These are phyloP conservation scores for Cadophora sp. DNA, from an alignment of 2,329 filamentous ascomycete species.

Conservation along the genomic window DNA sequence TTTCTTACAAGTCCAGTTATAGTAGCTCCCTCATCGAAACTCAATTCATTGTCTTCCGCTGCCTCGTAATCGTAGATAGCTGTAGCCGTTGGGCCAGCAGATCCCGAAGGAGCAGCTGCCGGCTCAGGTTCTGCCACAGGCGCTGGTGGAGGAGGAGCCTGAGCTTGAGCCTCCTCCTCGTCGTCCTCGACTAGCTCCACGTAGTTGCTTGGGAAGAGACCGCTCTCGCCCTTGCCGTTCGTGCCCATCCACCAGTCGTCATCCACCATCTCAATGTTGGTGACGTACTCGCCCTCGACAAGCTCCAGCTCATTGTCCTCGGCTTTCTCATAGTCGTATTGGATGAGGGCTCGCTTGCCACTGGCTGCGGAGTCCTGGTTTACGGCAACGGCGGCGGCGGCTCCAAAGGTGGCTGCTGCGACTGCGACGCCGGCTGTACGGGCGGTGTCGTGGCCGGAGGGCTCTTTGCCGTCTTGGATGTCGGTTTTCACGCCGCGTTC, in stretches of 20 bases:
- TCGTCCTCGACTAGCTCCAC: conserved; percentile 81
- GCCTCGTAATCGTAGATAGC: conserved; percentile 97
- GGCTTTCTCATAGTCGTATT: conserved; percentile 97
- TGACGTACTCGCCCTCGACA: conserved; percentile 85
- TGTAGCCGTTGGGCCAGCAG: conserved; percentile 69
- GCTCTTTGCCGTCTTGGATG: conserved; percentile 69
- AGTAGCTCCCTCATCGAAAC: conserved; percentile 87
- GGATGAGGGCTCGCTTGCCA: conserved; percentile 77
- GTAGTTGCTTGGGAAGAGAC: conserved; percentile 97
- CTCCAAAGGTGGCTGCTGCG: conserved; percentile 54
- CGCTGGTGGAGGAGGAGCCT: conserved; percentile 39
- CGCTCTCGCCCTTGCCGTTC: conserved; percentile 82
- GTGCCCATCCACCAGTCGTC: conserved; percentile 99
- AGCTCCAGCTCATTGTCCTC: conserved; percentile 97
- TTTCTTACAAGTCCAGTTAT: conserved; percentile 77
- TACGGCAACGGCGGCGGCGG: conserved; percentile 46
- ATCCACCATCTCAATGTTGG: conserved; percentile 95
- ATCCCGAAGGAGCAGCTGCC: conserved; percentile 45
- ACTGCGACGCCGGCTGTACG: conserved; percentile 66
- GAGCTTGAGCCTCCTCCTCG: conserved; percentile 45
- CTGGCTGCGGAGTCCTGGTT: conserved; percentile 55
- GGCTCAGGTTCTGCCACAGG: conserved; percentile 50
- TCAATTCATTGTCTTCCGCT: conserved; percentile 87
- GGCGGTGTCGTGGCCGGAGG: conserved; percentile 62
- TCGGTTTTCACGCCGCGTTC: conserved; percentile 67